These are phyloP conservation scores for Seiridium cupressi DNA, from an alignment of 2,329 filamentous ascomycete species.

Conservation along the genomic window DNA sequence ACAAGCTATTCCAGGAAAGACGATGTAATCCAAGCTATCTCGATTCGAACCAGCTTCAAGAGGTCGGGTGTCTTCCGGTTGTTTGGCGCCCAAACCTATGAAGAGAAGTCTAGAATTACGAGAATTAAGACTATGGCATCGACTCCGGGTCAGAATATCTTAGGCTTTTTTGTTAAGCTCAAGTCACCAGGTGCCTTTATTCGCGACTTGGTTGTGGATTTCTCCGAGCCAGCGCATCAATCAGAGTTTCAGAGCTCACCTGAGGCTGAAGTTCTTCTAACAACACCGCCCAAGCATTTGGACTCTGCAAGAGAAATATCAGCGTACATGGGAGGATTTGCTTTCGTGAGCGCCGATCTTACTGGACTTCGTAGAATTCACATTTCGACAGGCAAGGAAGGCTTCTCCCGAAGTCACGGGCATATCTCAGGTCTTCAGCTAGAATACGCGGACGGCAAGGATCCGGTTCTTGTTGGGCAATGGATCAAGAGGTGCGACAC, in stretches of 20 bases:
- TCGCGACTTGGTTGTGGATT: slow-evolving; percentile 6
- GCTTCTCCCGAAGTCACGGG: neutral
- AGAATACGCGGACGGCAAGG: slow-evolving; percentile 14
- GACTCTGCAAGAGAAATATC: slow-evolving; percentile 12
- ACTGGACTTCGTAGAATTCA: slow-evolving; percentile 12
- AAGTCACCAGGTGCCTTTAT: slow-evolving; percentile 12
- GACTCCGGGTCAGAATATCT: neutral
- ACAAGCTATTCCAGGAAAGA: slow-evolving; percentile 2
- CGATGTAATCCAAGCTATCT: slow-evolving; percentile 13
- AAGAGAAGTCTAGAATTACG: neutral
- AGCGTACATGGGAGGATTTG: slow-evolving; percentile 12
- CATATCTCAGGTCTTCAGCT: slow-evolving; percentile 18
- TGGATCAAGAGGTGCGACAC: slow-evolving; percentile 15
- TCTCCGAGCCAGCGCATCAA: neutral
- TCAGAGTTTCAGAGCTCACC: neutral
- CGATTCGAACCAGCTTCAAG: neutral
- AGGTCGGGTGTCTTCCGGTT: neutral
- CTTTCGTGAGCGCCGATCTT: slow-evolving; percentile 14
- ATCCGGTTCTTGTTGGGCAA: slow-evolving; percentile 16
- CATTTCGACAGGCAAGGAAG: slow-evolving; percentile 12
- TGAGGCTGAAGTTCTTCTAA: neutral
- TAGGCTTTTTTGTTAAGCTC: slow-evolving; percentile 12
- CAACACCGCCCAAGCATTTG: neutral
- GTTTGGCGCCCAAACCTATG: neutral
- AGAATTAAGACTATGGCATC: neutral